Base-by-base conservation (phyloP, 129 eudicot genomes). In the Rutidosis leptorrhynchoides region DNA sequence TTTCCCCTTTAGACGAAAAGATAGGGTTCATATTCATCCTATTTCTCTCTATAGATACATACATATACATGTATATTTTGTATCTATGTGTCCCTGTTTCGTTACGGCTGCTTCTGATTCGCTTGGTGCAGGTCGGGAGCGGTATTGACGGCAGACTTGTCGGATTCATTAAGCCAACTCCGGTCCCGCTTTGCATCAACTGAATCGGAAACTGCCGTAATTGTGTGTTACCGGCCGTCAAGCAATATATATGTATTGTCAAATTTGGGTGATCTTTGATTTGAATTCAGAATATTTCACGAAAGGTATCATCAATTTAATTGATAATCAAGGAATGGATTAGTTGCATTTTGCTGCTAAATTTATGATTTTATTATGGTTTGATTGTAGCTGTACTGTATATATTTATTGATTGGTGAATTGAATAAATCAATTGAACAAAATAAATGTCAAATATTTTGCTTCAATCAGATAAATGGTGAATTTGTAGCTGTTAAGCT, bases 81-180 rank as follows among this genome's bases (percentile, higher is more conserved):
- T 40, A 40, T 40, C n/a, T 3, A 3, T 40, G 3, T 40, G 45
- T 11, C 4, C 7, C 9, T 29, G 61, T 37, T 69, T 65, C 16
- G 40, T 86, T 77, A 58, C 85, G 85, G 88, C 51, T 74, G 83
- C 64, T 81, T 87, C 95, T 80, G 68, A 81, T 80, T 90, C 95
- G 97, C 97, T 90, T 90, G 97, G 97, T 90, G 97, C 97, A 90
- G 97, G 91, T 90, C 97, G 97, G 97, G 97, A 90, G 80, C 84
- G 81, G 81, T 30, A 28, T 74, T 62, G 67, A 74, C 80, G 74
- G 23, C 69, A 11, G n/a, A 11, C 15, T 37, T 16, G n/a, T 3
- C 46, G 3, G n/a, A 58, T 17, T 56, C 69, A 49, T 58, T 20
- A 27, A 55, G 75, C 57, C 69, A 76, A 61, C 54, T 19, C 74